Evolutionary conservation across 345 rosid species (phyloP).

Genomic region (Trapa bicornis): DNA sequence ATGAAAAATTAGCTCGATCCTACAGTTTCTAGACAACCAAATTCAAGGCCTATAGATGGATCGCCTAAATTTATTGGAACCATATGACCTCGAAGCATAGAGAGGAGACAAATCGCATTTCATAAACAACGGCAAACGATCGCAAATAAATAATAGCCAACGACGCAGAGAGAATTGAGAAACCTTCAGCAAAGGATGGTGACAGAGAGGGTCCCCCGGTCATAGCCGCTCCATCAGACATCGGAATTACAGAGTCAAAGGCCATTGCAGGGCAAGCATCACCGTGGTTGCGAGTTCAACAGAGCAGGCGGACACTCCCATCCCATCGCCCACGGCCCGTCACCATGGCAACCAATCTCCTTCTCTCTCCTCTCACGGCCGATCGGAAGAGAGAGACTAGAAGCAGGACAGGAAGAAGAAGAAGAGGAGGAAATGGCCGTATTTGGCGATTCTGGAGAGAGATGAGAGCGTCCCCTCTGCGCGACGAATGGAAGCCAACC

Average conservation of each 20-base stretch:
- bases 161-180: conserved; percentile 1
- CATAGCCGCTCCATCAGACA: conserved; percentile 42
- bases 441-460: background rate
- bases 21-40: background rate
- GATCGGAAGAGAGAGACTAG: background rate
- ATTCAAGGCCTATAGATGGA: background rate
- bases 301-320: background rate
- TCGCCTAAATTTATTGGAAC: background rate
- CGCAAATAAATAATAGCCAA: background rate
- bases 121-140: background rate
- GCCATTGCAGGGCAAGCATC: conserved; percentile 31
- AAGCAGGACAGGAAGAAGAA: background rate
- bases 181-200: conserved; percentile 26
- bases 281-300: background rate
- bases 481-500: conserved; percentile 9
- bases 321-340: background rate
- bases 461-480: background rate
- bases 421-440: background rate
- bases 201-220: conserved; percentile 49
- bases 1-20: background rate
- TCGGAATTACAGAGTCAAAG: conserved; percentile 62
- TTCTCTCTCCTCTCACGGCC: background rate
- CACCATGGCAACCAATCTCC: background rate
- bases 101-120: background rate
- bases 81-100: background rate